phyloP scores from a whole-genome alignment of 257 asterid genomes.

The Primulina tabacum region DNA sequence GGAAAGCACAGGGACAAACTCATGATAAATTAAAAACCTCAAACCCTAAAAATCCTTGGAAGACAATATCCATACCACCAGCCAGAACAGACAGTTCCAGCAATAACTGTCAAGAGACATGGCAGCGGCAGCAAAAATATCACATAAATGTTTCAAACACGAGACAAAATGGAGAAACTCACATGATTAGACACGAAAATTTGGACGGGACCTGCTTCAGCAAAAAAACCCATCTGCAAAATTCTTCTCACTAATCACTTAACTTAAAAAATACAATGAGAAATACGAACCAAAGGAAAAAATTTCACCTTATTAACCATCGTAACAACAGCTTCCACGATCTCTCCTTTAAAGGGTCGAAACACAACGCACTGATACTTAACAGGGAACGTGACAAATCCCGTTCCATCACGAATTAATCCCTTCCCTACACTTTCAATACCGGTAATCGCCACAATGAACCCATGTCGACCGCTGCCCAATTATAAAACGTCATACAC shows the following conservation, averaged over 20 bases:
- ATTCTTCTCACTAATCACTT: not conserved
- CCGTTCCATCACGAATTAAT: constrained; percentile 90
- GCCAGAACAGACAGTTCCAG: constrained; percentile 5
- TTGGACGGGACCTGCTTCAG: constrained; percentile 98
- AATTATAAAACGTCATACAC: not conserved
- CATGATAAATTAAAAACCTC: not conserved
- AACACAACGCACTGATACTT: constrained; percentile 92
- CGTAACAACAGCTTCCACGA: constrained; percentile 87
- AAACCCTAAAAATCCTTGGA: not conserved
- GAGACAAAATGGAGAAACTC: constrained; percentile 28
- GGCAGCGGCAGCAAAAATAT: not conserved
- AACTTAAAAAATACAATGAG: not conserved
- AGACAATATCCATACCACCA: not conserved
- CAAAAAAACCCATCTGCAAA: constrained; percentile 95
- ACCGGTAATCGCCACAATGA: constrained; percentile 91
- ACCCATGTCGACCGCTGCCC: constrained; percentile 86
- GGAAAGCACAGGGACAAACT: not conserved
- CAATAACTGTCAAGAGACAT: not conserved
- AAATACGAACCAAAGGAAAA: not conserved
- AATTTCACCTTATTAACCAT: constrained; percentile 77
- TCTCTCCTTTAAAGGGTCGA: constrained; percentile 94
- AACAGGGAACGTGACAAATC: constrained; percentile 86
- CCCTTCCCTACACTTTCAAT: constrained; percentile 91
- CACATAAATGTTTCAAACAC: not conserved
- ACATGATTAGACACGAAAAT: constrained; percentile 89